A percentile compares a stretch with the other conserved stretches of the same genome.
phyloP scores from a whole-genome alignment of 2,329 filamentous ascomycete genomes.

The Cryoendolithus antarcticus region DNA sequence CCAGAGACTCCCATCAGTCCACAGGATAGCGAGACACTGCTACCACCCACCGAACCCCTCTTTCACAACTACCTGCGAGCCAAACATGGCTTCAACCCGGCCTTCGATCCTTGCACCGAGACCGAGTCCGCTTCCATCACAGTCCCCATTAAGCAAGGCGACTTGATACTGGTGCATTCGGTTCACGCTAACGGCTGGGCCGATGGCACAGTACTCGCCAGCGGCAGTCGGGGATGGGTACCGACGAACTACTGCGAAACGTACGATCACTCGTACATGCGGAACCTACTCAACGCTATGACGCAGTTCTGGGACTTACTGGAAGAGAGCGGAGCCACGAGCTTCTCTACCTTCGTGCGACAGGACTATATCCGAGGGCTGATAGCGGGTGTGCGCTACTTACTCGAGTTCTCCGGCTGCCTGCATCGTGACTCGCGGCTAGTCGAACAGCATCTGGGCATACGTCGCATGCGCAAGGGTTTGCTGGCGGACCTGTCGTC shows the following conservation, averaged over 20 bases:
- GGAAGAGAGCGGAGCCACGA: conserved; percentile 51
- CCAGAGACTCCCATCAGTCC: conserved; percentile 11
- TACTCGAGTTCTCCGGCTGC: conserved; percentile 80
- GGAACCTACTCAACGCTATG: conserved; percentile 70
- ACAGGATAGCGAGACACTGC: conserved; percentile 5
- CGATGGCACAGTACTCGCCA: conserved; percentile 78
- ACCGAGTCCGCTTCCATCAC: conserved; percentile 52
- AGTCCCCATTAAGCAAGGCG: conserved; percentile 75
- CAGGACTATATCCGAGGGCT: conserved; percentile 91
- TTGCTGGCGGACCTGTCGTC: conserved; percentile 80
- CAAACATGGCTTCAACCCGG: conserved; percentile 83
- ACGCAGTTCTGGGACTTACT: conserved; percentile 89
- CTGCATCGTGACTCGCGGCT: conserved; percentile 67
- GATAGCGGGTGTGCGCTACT: conserved; percentile 81
- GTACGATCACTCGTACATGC: conserved; percentile 81
- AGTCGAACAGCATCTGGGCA: conserved; percentile 60
- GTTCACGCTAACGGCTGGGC: conserved; percentile 98
- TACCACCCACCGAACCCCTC: conserved; percentile 37
- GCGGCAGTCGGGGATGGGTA: conserved; percentile 83
- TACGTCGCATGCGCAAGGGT: conserved; percentile 74
- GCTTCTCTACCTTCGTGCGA: conserved; percentile 68
- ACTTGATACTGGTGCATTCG: conserved; percentile 87
- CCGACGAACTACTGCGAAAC: conserved; percentile 97
- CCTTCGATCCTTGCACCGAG: conserved; percentile 64
- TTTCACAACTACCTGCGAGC: conserved; percentile 94